Conservation (phyloP, 2,329 filamentous ascomycete species). For the Fusarium longipes region DNA sequence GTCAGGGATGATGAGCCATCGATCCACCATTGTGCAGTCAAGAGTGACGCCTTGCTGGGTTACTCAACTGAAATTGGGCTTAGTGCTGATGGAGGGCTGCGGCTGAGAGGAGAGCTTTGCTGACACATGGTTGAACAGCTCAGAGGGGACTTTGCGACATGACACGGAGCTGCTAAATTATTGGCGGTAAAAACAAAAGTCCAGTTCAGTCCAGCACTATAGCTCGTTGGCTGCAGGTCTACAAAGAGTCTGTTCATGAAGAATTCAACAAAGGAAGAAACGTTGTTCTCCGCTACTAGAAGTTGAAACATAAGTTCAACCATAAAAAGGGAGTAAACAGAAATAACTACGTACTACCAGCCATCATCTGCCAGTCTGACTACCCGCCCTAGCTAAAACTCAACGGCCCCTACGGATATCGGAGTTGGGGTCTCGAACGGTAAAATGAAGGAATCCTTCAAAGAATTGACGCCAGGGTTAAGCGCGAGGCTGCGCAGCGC, state of each 20-base stretch:
- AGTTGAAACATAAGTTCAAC: slow-evolving; percentile 1
- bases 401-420: slow-evolving; percentile 6
- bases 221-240: background rate
- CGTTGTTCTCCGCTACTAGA: background rate
- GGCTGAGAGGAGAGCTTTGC: slow-evolving; percentile 43
- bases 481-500: slow-evolving; percentile 37
- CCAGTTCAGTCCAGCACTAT: background rate
- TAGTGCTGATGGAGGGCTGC: slow-evolving; percentile 46
- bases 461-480: slow-evolving; percentile 34
- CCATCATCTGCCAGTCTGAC: background rate
- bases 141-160: slow-evolving; percentile 26
- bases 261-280: background rate
- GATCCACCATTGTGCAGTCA: slow-evolving; percentile 35
- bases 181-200: background rate
- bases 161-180: slow-evolving; percentile 6
- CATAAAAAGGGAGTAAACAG: background rate
- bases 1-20: slow-evolving; percentile 43
- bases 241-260: background rate
- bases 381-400: slow-evolving; percentile 12
- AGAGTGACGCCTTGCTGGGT: slow-evolving; percentile 30
- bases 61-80: slow-evolving; percentile 36
- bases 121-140: slow-evolving; percentile 26
- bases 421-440: background rate
- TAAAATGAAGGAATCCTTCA: slow-evolving; percentile 8
- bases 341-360: no score